Conservation (phyloP, 1,139 yeast species). For the Blastobotrys apis region DNA sequence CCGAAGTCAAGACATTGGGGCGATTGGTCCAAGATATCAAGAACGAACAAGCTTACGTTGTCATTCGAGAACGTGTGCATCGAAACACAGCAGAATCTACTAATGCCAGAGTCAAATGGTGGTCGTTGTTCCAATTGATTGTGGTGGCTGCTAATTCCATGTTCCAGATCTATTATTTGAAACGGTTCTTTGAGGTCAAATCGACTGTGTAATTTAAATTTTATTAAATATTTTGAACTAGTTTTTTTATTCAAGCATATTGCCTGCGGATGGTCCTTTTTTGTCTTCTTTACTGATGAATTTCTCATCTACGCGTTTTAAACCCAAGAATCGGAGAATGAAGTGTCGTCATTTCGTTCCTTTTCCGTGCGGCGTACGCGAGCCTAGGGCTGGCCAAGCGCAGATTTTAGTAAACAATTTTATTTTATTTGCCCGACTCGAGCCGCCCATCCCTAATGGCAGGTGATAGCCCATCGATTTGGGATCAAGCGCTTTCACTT, state of each 20-base stretch:
- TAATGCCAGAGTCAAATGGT: constrained; percentile 94
- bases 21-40: constrained; percentile 80
- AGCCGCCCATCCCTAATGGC: no score
- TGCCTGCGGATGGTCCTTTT: no score
- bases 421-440: no score
- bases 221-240: no score
- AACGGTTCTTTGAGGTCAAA: constrained; percentile 93
- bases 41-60: constrained; percentile 84
- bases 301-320: no score
- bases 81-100: constrained; percentile 98
- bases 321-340: no score
- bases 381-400: no score
- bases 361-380: no score
- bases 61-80: constrained; percentile 94
- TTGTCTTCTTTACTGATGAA: no score
- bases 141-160: constrained; percentile 83
- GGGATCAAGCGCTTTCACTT: constrained; percentile 11
- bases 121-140: constrained; percentile 88
- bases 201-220: constrained; percentile 56
- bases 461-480: constrained; percentile 7
- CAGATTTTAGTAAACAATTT: no score
- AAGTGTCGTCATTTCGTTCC: no score
- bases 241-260: no score
- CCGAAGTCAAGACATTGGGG: constrained; percentile 71
- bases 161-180: constrained; percentile 90